Base-by-base conservation (phyloP, 129 eudicot species). In the Ambrosia artemisiifolia region DNA sequence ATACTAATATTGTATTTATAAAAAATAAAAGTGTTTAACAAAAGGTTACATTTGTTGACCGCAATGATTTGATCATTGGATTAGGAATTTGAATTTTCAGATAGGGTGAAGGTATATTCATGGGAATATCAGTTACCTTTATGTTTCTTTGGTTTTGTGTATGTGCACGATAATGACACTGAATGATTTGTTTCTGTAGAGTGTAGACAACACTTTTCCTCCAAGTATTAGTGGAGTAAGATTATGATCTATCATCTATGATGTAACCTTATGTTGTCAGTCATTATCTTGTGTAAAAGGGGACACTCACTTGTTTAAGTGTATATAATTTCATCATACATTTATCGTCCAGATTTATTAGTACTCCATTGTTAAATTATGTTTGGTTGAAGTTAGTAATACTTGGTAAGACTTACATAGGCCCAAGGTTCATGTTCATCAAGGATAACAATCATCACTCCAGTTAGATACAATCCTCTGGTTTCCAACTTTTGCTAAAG, bases 381-480 rank as follows among this genome's bases (percentile, higher is more conserved):
- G 63, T 8, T 18, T 18, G 20, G 63, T 4, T 69, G 36, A 53
- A 51, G 3, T 7, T 18, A 24, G 28, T 24, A 18, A 17, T 54
- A 53, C 64, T 13, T 74, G 71, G 16, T 44, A 48, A 36, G 38
- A 5, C 6, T 7, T 74, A 61, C 51, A 16, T 73, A 32, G 78
- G 61, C 11, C 32, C 71, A 63, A 12, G 78, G 36, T 73, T 65
- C 44, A 47, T 13, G 69, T 32, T 72, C 61, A 6, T 47, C 19
- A 73, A 48, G 63, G 63, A 63, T 47, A 48, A 34, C n/a, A 46
- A 14, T 35, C 7, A 34, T 48, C 16, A 7, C 38, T 34, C 54
- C 20, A 33, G 71, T 74, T 74, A 74, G 48, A 32, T 72, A 32
- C 30, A 50, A 2, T 6, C 42, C 40, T 36, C 3, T 40, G 11